phyloP scores from a whole-genome alignment of 306 rosid genomes.

The Senna tora region DNA sequence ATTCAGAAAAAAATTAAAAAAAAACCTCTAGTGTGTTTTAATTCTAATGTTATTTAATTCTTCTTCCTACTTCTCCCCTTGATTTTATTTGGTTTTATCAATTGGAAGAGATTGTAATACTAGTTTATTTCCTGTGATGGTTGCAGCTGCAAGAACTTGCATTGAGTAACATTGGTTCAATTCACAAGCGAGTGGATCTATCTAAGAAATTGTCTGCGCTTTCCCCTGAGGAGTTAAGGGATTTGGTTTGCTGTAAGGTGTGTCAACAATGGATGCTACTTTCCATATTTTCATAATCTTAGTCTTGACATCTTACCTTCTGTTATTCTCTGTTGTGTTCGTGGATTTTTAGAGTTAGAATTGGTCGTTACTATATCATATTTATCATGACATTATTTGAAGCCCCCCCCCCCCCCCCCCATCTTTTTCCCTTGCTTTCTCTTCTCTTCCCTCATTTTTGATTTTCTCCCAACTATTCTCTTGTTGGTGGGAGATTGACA shows the following conservation, averaged over 20 bases:
- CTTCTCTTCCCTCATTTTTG: neutral
- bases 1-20: conserved; percentile 5
- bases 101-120: conserved; percentile 2
- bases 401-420: neutral
- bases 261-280: conserved; percentile 32
- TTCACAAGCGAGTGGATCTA: conserved; percentile 81
- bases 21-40: neutral
- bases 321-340: neutral
- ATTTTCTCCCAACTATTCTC: neutral
- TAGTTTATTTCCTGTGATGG: conserved; percentile 34
- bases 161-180: conserved; percentile 82
- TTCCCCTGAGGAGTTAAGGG: conserved; percentile 73
- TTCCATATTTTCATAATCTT: conserved; percentile 5
- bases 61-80: conserved; percentile 6
- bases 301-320: conserved; percentile 31
- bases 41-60: conserved; percentile 24
- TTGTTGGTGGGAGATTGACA: conserved; percentile 14
- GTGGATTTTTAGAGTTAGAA: conserved; percentile 11
- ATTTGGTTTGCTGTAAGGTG: conserved; percentile 91
- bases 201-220: conserved; percentile 88
- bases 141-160: conserved; percentile 85
- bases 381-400: conserved; percentile 10
- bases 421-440: neutral
- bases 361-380: conserved; percentile 24
- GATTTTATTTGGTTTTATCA: conserved; percentile 19